Conservation (phyloP, 169 alveolate genomes). For the Plasmodium relictum region DNA sequence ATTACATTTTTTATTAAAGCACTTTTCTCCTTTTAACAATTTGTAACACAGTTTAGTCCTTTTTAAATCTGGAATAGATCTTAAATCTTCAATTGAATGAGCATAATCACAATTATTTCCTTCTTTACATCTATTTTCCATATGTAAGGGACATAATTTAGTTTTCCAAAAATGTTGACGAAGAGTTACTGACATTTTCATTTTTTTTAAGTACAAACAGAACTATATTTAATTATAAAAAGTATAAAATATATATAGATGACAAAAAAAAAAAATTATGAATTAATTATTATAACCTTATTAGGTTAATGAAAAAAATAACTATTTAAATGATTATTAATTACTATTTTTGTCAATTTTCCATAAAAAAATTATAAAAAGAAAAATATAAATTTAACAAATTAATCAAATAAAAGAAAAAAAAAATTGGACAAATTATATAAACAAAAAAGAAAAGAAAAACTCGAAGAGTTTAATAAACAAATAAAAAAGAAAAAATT, state of each 20-base stretch:
- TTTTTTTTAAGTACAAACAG: not conserved
- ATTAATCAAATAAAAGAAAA: not conserved
- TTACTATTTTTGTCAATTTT: no score
- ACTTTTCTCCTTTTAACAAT: slow-evolving; percentile 73
- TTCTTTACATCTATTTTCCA: slow-evolving; percentile 75
- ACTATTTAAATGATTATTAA: no score
- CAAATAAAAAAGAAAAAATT: slow-evolving; percentile 16
- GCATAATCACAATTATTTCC: slow-evolving; percentile 83
- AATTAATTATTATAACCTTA: not conserved
- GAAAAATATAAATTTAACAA: no score
- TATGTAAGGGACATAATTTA: slow-evolving; percentile 70
- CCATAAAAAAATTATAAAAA: no score
- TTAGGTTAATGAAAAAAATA: no score
- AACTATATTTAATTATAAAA: slow-evolving; percentile 10
- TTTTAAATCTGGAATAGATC: slow-evolving; percentile 81
- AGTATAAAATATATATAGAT: slow-evolving; percentile 2
- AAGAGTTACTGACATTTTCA: slow-evolving; percentile 79
- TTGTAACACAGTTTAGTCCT: slow-evolving; percentile 83
- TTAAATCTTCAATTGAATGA: slow-evolving; percentile 80
- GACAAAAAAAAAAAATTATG: slow-evolving; percentile 28
- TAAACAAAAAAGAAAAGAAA: slow-evolving; percentile 8
- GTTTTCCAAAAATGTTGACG: slow-evolving; percentile 79
- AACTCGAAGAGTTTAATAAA: not conserved
- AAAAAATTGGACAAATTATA: not conserved
- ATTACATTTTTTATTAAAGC: slow-evolving; percentile 79